A percentile compares a stretch with the other conserved stretches of the same genome.
phyloP scores from a whole-genome alignment of 495 filamentous ascomycete genomes.

The Tuber microsphaerosporum region DNA sequence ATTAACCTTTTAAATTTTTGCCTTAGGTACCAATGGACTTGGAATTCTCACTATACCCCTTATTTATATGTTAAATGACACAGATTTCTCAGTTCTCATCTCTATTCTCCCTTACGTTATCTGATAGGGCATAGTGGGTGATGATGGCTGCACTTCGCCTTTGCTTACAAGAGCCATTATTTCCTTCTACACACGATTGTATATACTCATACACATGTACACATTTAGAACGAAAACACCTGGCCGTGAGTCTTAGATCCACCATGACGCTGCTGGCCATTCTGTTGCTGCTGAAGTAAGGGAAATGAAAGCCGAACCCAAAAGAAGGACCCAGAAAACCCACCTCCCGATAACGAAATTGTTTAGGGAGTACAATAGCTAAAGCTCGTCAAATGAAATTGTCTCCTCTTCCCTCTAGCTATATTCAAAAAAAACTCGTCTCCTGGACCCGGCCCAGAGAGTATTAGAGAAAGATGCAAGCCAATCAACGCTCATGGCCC shows the following conservation, averaged over 20 bases:
- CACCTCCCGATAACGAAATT: background rate
- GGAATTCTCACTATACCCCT: too few relatives aligned
- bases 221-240: background rate
- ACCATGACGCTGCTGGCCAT: background rate
- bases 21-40: too few relatives aligned
- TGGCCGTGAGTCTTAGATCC: too few relatives aligned
- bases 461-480: background rate
- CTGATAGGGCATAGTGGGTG: too few relatives aligned
- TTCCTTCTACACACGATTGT: background rate
- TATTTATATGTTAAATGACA: too few relatives aligned
- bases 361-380: background rate
- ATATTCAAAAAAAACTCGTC: background rate
- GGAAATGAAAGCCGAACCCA: background rate
- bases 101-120: too few relatives aligned
- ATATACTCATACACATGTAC: background rate
- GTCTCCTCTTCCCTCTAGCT: background rate
- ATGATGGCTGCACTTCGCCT: too few relatives aligned
- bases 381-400: background rate
- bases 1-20: too few relatives aligned
- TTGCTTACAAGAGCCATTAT: too few relatives aligned
- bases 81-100: too few relatives aligned
- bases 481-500: background rate
- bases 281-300: background rate
- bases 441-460: background rate
- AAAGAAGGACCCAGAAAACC: background rate